A percentile compares a stretch with the other conserved stretches of the same genome.
These are phyloP conservation scores for Backusella luteola DNA, from an alignment of 192 early-diverging fungal genomes.

Conservation along the genomic window DNA sequence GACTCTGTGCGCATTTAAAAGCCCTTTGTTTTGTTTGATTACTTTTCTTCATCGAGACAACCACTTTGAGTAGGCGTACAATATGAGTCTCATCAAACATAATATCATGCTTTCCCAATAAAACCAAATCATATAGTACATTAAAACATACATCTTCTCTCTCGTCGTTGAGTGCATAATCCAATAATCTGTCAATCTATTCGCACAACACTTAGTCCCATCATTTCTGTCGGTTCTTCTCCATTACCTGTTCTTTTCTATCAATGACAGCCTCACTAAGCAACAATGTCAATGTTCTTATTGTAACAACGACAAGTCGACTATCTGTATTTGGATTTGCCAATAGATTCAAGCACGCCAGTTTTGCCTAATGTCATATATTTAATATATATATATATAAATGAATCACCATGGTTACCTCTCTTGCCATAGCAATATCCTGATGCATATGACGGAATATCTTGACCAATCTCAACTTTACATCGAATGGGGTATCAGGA, in stretches of 20 bases:
- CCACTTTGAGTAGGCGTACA: slow-evolving; percentile 1
- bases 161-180: slow-evolving; percentile 17
- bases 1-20: slow-evolving; percentile 14
- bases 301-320: slow-evolving; percentile 36
- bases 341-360: slow-evolving; percentile 39
- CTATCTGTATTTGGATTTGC: slow-evolving; percentile 26
- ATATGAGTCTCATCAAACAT: slow-evolving; percentile 15
- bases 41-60: neutral
- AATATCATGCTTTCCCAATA: slow-evolving; percentile 17
- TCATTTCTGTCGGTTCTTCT: neutral
- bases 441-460: slow-evolving; percentile 53
- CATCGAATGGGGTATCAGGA: slow-evolving; percentile 31
- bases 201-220: neutral
- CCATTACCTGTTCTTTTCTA: slow-evolving; percentile 36
- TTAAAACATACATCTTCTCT: slow-evolving; percentile 15
- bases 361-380: slow-evolving; percentile 32
- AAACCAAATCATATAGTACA: slow-evolving; percentile 19
- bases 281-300: slow-evolving; percentile 40
- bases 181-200: slow-evolving; percentile 20
- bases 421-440: slow-evolving; percentile 40
- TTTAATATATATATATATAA: no score
- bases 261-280: slow-evolving; percentile 41
- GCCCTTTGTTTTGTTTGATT: slow-evolving; percentile 9
- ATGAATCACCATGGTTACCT: slow-evolving; percentile 18
- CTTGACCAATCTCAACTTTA: slow-evolving; percentile 36